A percentile compares a stretch with the other conserved stretches of the same genome.
These are phyloP conservation scores for Limnanthes douglasii DNA, from an alignment of 345 rosid genomes.

Conservation along the genomic window DNA sequence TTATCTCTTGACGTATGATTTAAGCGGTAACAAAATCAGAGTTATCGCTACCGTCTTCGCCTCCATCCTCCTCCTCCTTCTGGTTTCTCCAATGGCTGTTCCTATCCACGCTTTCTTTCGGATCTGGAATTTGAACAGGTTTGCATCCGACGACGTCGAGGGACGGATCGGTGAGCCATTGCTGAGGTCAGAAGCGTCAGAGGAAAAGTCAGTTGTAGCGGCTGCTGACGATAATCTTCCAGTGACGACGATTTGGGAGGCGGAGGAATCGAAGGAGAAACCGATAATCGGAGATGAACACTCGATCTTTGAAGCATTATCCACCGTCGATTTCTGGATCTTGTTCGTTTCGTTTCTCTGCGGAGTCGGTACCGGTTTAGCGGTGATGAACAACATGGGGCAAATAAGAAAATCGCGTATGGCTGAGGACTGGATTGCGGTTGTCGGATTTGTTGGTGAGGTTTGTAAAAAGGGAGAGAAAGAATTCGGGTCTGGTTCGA, in stretches of 20 bases:
- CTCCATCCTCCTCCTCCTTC: constrained; percentile 25
- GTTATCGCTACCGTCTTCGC: constrained; percentile 28
- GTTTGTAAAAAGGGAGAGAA: too few relatives aligned
- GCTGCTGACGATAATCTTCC: constrained; percentile 9
- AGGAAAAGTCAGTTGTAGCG: constrained; percentile 5
- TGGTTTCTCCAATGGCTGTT: constrained; percentile 49
- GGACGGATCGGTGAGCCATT: constrained; percentile 33
- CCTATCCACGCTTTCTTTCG: constrained; percentile 33
- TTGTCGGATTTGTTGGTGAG: too few relatives aligned
- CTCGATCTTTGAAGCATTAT: constrained; percentile 51
- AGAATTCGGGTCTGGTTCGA: too few relatives aligned
- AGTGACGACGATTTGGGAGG: constrained; percentile 6
- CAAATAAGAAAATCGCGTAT: too few relatives aligned
- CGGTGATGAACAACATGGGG: constrained; percentile 86
- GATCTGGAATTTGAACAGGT: constrained; percentile 16
- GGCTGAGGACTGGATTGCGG: too few relatives aligned
- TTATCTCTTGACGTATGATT: constrained; percentile 50
- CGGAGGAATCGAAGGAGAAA: constrained; percentile 12
- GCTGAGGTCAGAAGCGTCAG: constrained; percentile 14
- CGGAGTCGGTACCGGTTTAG: constrained; percentile 86
- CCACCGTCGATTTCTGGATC: constrained; percentile 75
- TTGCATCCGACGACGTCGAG: constrained; percentile 17
- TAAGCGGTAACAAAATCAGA: constrained; percentile 25
- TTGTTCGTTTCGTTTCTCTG: constrained; percentile 65
- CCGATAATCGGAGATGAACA: constrained; percentile 85